Conservation (phyloP, 2,329 filamentous ascomycete genomes). For the Sporothrix inflata region DNA sequence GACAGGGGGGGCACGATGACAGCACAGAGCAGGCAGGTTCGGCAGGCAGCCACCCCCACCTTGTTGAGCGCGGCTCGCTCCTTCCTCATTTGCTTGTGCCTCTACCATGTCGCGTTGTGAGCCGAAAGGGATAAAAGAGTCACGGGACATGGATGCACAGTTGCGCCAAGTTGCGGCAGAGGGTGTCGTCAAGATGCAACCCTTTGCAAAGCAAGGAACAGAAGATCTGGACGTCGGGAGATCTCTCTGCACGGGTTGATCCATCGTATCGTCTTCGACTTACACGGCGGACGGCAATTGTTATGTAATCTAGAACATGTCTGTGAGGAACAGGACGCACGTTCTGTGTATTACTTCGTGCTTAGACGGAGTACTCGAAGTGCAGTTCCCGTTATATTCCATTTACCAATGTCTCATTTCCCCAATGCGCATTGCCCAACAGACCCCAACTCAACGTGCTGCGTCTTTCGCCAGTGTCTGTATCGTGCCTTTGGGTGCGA, state of each 20-base stretch:
- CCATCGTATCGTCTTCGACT: background rate
- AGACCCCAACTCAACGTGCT: too few species aligned
- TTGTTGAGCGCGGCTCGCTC: background rate
- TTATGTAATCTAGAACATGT: slow-evolving; percentile 15
- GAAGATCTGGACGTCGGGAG: background rate
- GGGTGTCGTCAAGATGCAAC: background rate
- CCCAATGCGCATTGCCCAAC: background rate
- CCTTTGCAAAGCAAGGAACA: background rate
- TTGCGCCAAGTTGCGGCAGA: background rate
- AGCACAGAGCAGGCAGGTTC: background rate
- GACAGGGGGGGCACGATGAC: slow-evolving; percentile 13
- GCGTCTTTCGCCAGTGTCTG: background rate
- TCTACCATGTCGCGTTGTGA: background rate
- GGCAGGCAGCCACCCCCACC: slow-evolving; percentile 14
- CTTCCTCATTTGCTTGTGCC: background rate
- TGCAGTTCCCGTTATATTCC: background rate
- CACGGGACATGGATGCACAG: background rate
- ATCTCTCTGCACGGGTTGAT: background rate
- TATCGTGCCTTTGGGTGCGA: background rate
- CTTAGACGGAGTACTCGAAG: background rate
- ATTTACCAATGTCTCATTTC: background rate
- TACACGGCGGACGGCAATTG: background rate
- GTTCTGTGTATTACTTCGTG: background rate
- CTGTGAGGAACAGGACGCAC: background rate
- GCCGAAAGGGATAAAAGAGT: background rate